These are phyloP conservation scores for Pleurotus salmoneostramineus DNA, from an alignment of 768 basidiomycete species.

Conservation along the genomic window DNA sequence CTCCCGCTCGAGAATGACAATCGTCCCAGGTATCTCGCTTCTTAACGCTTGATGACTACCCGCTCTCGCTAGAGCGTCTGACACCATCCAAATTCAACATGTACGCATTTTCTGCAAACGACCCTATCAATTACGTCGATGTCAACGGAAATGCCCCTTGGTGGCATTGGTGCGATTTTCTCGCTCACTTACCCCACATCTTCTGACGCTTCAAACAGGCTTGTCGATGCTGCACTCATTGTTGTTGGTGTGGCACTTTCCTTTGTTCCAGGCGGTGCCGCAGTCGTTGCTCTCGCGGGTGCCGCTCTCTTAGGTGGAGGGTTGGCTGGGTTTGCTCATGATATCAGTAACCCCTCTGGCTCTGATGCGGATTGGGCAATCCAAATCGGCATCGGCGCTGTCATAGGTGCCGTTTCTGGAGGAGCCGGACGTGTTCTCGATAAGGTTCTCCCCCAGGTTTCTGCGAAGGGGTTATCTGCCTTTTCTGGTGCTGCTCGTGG, in stretches of 20 bases:
- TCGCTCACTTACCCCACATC: not conserved
- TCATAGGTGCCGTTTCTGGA: not conserved
- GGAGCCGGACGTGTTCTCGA: not conserved
- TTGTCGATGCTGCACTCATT: not conserved
- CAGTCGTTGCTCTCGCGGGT: not conserved
- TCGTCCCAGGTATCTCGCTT: not conserved
- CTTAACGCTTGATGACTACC: not conserved
- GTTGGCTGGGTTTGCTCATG: not conserved
- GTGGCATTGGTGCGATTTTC: constrained; percentile 10
- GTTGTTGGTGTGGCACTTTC: not conserved
- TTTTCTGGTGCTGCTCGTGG: not conserved
- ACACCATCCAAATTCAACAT: constrained; percentile 11
- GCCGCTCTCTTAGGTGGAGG: not conserved
- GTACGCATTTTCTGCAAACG: constrained; percentile 11
- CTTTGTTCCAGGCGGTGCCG: not conserved
- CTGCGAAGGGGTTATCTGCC: not conserved
- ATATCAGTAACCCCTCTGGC: not conserved
- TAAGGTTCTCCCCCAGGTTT: not conserved
- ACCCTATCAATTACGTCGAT: constrained; percentile 12
- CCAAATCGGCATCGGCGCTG: not conserved
- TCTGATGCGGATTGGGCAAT: not conserved
- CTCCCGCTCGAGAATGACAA: not conserved
- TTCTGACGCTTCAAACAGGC: not conserved
- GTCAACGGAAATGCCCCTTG: constrained; percentile 12
- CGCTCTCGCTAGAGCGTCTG: not conserved